Conservation (phyloP, 108 stramenopile genomes). For the Nitzschia sp. region DNA sequence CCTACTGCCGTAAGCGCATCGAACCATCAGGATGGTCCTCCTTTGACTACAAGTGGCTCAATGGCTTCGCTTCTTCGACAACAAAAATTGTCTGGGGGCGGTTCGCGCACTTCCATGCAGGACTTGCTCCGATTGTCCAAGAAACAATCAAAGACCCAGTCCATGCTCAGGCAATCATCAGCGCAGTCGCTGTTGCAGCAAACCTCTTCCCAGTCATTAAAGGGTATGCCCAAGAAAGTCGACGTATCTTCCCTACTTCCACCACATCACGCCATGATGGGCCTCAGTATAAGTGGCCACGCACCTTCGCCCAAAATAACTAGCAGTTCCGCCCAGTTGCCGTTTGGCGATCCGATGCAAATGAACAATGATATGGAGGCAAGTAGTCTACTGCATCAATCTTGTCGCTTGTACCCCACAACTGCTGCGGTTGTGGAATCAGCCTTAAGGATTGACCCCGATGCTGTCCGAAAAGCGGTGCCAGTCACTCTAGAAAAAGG, state of each 20-base stretch:
- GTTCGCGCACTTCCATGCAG: slow-evolving; percentile 21
- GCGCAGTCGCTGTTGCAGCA: slow-evolving; percentile 16
- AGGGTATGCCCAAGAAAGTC: slow-evolving; percentile 1
- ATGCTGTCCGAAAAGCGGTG: slow-evolving; percentile 34
- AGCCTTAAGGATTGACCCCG: slow-evolving; percentile 40
- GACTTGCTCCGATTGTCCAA: slow-evolving; percentile 23
- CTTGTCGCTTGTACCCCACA: slow-evolving; percentile 43
- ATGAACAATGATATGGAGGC: not conserved
- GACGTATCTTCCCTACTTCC: slow-evolving; percentile 23
- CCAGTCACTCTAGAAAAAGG: slow-evolving; percentile 16
- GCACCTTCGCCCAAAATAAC: not conserved
- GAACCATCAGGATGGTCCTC: not conserved
- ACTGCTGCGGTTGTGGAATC: slow-evolving; percentile 42
- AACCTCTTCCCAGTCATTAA: slow-evolving; percentile 8
- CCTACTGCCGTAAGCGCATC: not conserved
- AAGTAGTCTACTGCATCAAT: slow-evolving; percentile 31
- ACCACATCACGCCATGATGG: slow-evolving; percentile 15
- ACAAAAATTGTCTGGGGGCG: not conserved
- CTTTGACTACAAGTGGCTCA: slow-evolving; percentile 4
- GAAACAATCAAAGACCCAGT: slow-evolving; percentile 28
- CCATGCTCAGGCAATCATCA: slow-evolving; percentile 26
- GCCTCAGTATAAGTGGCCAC: slow-evolving; percentile 7
- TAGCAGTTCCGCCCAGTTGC: not conserved
- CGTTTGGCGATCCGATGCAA: not conserved
- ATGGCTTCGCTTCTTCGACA: slow-evolving; percentile 6